Evolutionary conservation across 768 basidiomycete species (phyloP), one percentile per base, ranked within the genome.

Genomic region (Tulasnella sp.): DNA sequence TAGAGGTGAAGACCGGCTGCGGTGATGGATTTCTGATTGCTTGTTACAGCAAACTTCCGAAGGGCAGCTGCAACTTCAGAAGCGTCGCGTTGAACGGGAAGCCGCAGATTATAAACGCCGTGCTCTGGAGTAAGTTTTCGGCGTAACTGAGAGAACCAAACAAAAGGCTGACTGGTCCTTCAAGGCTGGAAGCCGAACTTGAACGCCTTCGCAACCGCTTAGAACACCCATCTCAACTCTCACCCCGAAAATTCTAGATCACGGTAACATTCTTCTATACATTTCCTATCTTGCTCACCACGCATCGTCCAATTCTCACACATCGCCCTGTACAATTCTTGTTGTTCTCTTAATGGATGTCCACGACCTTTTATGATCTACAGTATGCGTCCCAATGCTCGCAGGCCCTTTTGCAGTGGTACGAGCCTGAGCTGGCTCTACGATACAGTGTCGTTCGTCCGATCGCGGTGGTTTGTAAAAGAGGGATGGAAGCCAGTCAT

Each of bases 31-130:
- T 37, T 75, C 52, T 74, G 77, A 38, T 38, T 49, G 29, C 29
- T 69, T 72, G 78, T 22, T 77, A 67, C 77, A 93, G 92, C 91
- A 91, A 89, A 90, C 89, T 25, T 77, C 79, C 15, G 91, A 90
- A 82, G 89, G 84, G 78, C 85, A 87, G n/a, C 84, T 93, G 3
- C 89, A 90, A 79, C 85, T 91, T 14, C 88, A 87, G 31, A 93
- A 93, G 82, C 89, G 92, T 39, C 87, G 91, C 58, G 91, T 90
- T 45, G 93, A 93, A 79, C 86, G 91, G 49, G 92, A 94, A 79
- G 91, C 90, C 38, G 88, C 84, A 6, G 92, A 94, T 79, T 89
- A 88, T 80, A 91, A 89, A 82, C 91, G 92, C 82, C 88, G 88
- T 77, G 86, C 89, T 54, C 84, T 93, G 19, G 88, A 86, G 92